Percentiles rank a stretch among this genome's conserved stretches.
Conservation (phyloP, 2,329 filamentous ascomycete genomes). For the Mycosphaerelloides madeirae region DNA sequence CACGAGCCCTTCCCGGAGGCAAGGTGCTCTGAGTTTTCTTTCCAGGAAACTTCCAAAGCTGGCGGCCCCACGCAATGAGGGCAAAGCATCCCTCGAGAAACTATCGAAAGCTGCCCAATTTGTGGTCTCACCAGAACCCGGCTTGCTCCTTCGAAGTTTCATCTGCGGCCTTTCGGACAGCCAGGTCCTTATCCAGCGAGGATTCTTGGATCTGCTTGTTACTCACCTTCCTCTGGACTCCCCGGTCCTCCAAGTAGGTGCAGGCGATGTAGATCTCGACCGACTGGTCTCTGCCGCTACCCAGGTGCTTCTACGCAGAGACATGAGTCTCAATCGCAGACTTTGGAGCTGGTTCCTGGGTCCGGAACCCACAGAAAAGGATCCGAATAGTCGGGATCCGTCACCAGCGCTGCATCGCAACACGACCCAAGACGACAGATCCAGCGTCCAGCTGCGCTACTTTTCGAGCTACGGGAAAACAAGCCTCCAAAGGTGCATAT, state of each 20-base stretch:
- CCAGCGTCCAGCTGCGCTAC: constrained; percentile 57
- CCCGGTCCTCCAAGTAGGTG: constrained; percentile 66
- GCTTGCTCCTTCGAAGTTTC: constrained; percentile 84
- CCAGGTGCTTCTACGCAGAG: constrained; percentile 81
- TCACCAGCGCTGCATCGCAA: constrained; percentile 20
- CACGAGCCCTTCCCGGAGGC: constrained; percentile 76
- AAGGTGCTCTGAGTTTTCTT: constrained; percentile 84
- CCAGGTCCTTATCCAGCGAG: constrained; percentile 86
- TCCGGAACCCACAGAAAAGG: constrained; percentile 53
- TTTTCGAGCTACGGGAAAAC: constrained; percentile 76
- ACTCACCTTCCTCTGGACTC: constrained; percentile 84
- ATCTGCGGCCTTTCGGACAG: constrained; percentile 82
- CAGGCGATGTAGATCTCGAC: constrained; percentile 63
- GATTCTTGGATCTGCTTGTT: constrained; percentile 88
- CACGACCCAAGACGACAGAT: constrained; percentile 48
- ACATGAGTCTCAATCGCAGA: constrained; percentile 93
- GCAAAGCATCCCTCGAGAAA: neutral
- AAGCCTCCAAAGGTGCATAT: constrained; percentile 67
- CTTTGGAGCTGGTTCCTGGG: constrained; percentile 97
- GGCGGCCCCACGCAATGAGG: constrained; percentile 34
- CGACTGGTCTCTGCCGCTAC: constrained; percentile 75
- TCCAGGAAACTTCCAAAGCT: constrained; percentile 72
- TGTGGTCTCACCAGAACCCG: constrained; percentile 85
- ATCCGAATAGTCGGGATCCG: constrained; percentile 19
- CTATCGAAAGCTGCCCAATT: constrained; percentile 41